Base-by-base conservation (phyloP, 2,329 filamentous ascomycete genomes). In the Cryphonectria naterciae region DNA sequence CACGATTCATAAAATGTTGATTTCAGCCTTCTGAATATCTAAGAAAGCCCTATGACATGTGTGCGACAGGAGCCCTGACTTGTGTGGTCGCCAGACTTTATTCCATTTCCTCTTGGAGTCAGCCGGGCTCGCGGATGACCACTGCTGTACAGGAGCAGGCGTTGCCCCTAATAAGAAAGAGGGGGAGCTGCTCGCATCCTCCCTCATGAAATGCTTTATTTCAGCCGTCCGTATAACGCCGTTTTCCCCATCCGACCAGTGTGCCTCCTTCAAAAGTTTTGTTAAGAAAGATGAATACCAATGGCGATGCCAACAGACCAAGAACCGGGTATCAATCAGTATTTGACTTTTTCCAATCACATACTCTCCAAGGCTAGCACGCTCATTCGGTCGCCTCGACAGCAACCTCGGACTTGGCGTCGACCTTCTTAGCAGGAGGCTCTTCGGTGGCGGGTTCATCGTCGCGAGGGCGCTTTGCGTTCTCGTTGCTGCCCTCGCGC, bases 351-450 rank as follows among this genome's bases (percentile, higher is more conserved):
- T 58, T 22, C 43, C 13, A 28, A 58, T 58, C 54, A 32, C 54
- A 28, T 58, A 7, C 54, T 58, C 54, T 32, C 28, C 28, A 32
- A 11, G 15, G 19, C 28, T 64, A 68, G 10, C 17, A 54, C 41
- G 41, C 60, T 73, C 69, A 73, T n/a, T 65, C 71, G 43, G 58
- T 58, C 11, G 74, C 72, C 58, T 75, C 74, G 25, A 75, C 73
- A 52, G 73, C 75, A 43, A 74, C 79, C 62, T 82, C 76, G 10
- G 73, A 77, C 82, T 88, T 88, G 77, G 78, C 81, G 74, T 91
- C 87, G 56, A 89, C 84, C 82, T 91, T 91, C 85, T 91, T 91
- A 28, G 87, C 84, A 3, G 87, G 82, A 41, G 84, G 86, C 70
- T 83, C 83, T n/a, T 78, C 81, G 7, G 70, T 73, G 4, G 77